A percentile compares a stretch with the other conserved stretches of the same genome.
Conservation (phyloP, 192 early-diverging fungal genomes). For the Backusella macrospora region DNA sequence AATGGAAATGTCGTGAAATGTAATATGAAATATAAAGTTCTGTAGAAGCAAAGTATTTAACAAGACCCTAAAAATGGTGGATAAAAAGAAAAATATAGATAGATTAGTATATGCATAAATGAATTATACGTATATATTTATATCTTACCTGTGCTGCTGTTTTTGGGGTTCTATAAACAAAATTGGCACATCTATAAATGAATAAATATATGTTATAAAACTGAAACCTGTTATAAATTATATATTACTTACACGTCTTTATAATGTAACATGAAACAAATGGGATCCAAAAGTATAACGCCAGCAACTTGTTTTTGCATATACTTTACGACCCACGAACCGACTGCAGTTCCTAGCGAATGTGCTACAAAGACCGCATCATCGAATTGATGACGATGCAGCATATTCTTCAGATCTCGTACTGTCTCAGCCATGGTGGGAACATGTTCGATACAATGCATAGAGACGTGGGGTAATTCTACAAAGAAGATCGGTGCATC, state of each 20-base stretch:
- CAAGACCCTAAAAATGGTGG: conserved; percentile 44
- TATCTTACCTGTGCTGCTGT: conserved; percentile 45
- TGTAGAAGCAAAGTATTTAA: conserved; percentile 61
- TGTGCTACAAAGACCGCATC: conserved; percentile 70
- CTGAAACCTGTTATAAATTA: background rate
- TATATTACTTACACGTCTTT: conserved; percentile 53
- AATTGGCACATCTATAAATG: conserved; percentile 62
- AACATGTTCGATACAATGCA: conserved; percentile 60
- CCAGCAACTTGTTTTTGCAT: conserved; percentile 52
- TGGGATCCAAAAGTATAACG: conserved; percentile 64
- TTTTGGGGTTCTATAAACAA: conserved; percentile 50
- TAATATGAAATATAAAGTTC: conserved; percentile 67
- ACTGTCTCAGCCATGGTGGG: conserved; percentile 61
- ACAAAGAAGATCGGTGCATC: conserved; percentile 50
- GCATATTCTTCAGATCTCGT: conserved; percentile 57
- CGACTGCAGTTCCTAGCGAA: conserved; percentile 64
- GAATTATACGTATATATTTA: too few relatives aligned
- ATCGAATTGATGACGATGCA: conserved; percentile 50
- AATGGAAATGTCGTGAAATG: conserved; percentile 57
- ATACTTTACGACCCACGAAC: conserved; percentile 62
- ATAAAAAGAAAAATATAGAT: background rate
- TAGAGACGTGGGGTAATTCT: conserved; percentile 67
- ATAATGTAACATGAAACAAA: conserved; percentile 67
- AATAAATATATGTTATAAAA: too few relatives aligned
- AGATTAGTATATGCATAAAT: background rate